phyloP scores from a whole-genome alignment of 768 basidiomycete species.

The Boletus insuetus region DNA sequence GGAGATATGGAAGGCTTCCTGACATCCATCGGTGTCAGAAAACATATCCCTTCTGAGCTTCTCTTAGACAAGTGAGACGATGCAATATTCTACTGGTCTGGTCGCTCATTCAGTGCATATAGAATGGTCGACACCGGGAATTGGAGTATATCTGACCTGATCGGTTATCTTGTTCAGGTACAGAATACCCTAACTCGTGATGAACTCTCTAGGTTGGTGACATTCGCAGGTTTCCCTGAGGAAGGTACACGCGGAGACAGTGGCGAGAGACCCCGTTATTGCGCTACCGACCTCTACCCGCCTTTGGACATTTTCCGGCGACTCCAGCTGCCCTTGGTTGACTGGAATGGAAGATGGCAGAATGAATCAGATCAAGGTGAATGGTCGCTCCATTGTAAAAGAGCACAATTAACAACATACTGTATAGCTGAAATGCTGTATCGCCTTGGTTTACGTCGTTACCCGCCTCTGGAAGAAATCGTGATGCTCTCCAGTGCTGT shows the following conservation, averaged over 20 bases:
- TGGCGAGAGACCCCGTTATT: constrained; percentile 37
- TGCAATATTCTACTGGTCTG: neutral
- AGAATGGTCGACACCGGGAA: neutral
- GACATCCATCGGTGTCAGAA: neutral
- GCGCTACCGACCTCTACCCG: constrained; percentile 77
- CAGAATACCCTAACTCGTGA: neutral
- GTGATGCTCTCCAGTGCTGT: constrained; percentile 45
- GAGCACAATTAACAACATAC: neutral
- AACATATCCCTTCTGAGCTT: neutral
- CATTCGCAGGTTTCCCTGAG: constrained; percentile 10
- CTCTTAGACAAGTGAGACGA: neutral
- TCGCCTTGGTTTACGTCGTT: constrained; percentile 58
- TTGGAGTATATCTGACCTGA: neutral
- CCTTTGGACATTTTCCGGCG: constrained; percentile 65
- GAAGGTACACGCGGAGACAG: constrained; percentile 21
- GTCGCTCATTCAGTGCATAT: neutral
- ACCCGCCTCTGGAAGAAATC: constrained; percentile 66
- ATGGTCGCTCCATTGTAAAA: neutral
- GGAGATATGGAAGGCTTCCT: neutral
- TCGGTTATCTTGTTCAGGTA: neutral
- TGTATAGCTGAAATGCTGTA: constrained; percentile 66
- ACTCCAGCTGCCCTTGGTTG: constrained; percentile 73
- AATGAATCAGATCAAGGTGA: constrained; percentile 77
- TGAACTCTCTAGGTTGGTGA: neutral
- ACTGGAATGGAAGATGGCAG: constrained; percentile 76